phyloP scores from a whole-genome alignment of 371 early-diverging fungal genomes.

The Apophysomyces sp. region DNA sequence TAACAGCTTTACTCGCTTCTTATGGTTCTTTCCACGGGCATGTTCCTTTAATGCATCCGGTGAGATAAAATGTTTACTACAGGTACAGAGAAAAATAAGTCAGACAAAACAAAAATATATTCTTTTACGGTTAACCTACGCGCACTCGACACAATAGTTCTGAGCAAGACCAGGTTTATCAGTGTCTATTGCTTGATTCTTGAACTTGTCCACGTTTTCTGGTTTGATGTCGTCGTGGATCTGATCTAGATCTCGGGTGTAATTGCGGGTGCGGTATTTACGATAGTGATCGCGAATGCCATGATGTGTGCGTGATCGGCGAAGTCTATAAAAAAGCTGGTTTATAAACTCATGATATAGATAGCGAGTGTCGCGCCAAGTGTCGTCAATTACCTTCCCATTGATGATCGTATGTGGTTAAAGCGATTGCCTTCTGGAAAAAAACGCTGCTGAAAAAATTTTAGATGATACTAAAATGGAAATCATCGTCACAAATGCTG shows the following conservation, averaged over 20 bases:
- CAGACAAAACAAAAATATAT: background rate
- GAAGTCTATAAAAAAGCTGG: constrained; percentile 43
- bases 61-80: constrained; percentile 50
- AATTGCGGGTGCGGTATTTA: constrained; percentile 64
- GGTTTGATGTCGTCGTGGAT: constrained; percentile 85
- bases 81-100: background rate
- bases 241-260: constrained; percentile 88
- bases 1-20: constrained; percentile 69
- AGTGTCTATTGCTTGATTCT: constrained; percentile 68
- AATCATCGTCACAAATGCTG: background rate
- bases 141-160: constrained; percentile 87
- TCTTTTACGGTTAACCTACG: constrained; percentile 42
- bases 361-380: too few species aligned
- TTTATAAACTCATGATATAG: too few species aligned
- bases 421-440: background rate
- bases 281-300: constrained; percentile 65
- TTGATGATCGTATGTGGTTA: background rate
- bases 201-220: constrained; percentile 61
- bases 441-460: background rate
- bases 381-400: background rate
- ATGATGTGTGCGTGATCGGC: constrained; percentile 70
- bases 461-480: background rate
- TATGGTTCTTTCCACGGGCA: constrained; percentile 48
- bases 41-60: constrained; percentile 39
- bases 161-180: constrained; percentile 90